Conservation (phyloP, 768 basidiomycete species). For the Agaricus blazei region DNA sequence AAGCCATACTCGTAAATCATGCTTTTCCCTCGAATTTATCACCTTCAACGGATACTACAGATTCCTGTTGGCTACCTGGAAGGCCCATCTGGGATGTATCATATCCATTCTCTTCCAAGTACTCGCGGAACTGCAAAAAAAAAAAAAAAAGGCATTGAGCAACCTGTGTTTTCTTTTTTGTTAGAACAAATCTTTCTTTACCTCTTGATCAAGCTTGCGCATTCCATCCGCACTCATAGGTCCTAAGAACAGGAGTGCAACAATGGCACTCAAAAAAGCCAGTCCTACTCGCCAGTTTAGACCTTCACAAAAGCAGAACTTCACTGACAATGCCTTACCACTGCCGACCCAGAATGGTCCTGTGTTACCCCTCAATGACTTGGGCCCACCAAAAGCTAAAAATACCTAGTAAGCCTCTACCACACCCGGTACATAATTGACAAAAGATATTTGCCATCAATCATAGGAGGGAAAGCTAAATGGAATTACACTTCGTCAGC, state of each 20-base stretch:
- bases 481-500: not conserved
- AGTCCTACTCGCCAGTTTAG: constrained; percentile 36
- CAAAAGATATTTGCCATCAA: constrained; percentile 37
- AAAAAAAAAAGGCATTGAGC: not conserved
- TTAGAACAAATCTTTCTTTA: constrained; percentile 23
- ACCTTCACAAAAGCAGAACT: not conserved
- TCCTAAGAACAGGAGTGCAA: constrained; percentile 68
- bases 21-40: constrained; percentile 13
- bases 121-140: constrained; percentile 66
- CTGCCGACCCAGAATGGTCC: constrained; percentile 90
- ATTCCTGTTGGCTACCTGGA: constrained; percentile 16
- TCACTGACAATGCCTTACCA: constrained; percentile 29
- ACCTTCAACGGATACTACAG: constrained; percentile 21
- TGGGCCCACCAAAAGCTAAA: constrained; percentile 56
- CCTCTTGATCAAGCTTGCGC: constrained; percentile 65
- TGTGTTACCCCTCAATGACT: constrained; percentile 56
- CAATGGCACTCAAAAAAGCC: constrained; percentile 70
- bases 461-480: constrained; percentile 63
- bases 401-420: constrained; percentile 6
- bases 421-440: not conserved
- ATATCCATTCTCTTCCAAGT: constrained; percentile 74
- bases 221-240: constrained; percentile 78
- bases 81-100: constrained; percentile 75
- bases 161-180: not conserved
- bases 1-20: not conserved